Conservation (phyloP, 2,329 filamentous ascomycete genomes). For the Conoideocrella luteorostrata region DNA sequence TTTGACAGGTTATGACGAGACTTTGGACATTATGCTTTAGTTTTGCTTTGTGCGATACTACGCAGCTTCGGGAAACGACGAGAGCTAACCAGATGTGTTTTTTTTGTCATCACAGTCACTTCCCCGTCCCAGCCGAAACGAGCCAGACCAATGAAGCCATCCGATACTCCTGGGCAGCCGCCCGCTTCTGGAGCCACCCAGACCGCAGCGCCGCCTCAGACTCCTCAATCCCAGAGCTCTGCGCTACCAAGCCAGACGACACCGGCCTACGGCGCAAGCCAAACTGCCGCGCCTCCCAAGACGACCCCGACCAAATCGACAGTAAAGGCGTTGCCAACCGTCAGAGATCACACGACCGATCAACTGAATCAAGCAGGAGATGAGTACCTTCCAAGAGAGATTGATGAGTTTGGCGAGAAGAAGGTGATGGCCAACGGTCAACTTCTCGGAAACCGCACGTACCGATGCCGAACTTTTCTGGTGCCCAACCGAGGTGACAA, state of each 20-base stretch:
- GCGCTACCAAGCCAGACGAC: slow-evolving; percentile 37
- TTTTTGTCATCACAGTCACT: slow-evolving; percentile 33
- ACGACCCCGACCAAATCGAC: slow-evolving; percentile 75
- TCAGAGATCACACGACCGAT: slow-evolving; percentile 94
- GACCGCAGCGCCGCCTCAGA: slow-evolving; percentile 44
- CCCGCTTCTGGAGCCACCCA: slow-evolving; percentile 37
- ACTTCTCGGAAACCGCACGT: slow-evolving; percentile 75
- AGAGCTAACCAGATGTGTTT: slow-evolving; percentile 2
- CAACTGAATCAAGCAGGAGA: slow-evolving; percentile 84
- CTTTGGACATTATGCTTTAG: neutral
- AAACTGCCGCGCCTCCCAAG: slow-evolving; percentile 59
- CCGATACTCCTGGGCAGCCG: slow-evolving; percentile 52
- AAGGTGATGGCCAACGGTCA: slow-evolving; percentile 84
- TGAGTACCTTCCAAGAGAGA: slow-evolving; percentile 91
- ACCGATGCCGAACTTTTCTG: slow-evolving; percentile 87
- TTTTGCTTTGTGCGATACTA: neutral
- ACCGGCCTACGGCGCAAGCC: slow-evolving; percentile 31
- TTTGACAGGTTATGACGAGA: slow-evolving; percentile 3
- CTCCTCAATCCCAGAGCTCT: slow-evolving; percentile 45
- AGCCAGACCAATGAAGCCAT: slow-evolving; percentile 56
- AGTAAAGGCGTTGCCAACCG: slow-evolving; percentile 89
- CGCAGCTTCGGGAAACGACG: neutral
- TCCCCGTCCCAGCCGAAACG: slow-evolving; percentile 46
- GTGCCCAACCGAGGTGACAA: slow-evolving; percentile 88
- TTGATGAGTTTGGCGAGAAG: slow-evolving; percentile 86